These are phyloP conservation scores for Allium sativum DNA, from an alignment of 106 monocot species.

Conservation along the genomic window DNA sequence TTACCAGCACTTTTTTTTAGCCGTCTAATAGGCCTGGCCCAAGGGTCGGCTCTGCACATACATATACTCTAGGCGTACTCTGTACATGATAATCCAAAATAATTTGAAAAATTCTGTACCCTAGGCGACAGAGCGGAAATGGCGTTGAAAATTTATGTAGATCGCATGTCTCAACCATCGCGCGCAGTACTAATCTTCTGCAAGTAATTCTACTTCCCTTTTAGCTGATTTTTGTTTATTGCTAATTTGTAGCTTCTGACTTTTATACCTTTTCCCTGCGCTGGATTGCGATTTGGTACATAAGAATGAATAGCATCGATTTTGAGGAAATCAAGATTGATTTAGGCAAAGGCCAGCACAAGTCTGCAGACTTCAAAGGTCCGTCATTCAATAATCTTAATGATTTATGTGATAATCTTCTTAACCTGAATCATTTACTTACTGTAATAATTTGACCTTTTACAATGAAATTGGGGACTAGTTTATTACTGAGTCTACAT, in stretches of 20 bases:
- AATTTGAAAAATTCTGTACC: too few relatives aligned
- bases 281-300: too few relatives aligned
- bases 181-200: constrained; percentile 90
- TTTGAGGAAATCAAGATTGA: constrained; percentile 77
- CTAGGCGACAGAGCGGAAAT: constrained; percentile 9
- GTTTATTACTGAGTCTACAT: too few relatives aligned
- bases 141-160: constrained; percentile 63
- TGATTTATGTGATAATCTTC: too few relatives aligned
- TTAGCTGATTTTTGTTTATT: background rate
- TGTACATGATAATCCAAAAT: too few relatives aligned
- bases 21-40: too few relatives aligned
- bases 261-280: background rate
- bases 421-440: too few relatives aligned
- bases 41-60: too few relatives aligned
- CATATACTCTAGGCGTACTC: too few relatives aligned
- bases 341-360: constrained; percentile 52
- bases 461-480: too few relatives aligned
- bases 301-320: constrained; percentile 71
- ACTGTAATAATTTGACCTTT: too few relatives aligned
- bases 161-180: constrained; percentile 83
- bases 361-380: constrained; percentile 63
- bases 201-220: constrained; percentile 37
- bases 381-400: background rate
- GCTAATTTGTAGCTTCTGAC: background rate
- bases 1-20: too few relatives aligned